Percentiles rank a stretch among this genome's conserved stretches.
Evolutionary conservation across 2,329 filamentous ascomycete genomes (phyloP).

Genomic region (Neonectria neomacrospora): DNA sequence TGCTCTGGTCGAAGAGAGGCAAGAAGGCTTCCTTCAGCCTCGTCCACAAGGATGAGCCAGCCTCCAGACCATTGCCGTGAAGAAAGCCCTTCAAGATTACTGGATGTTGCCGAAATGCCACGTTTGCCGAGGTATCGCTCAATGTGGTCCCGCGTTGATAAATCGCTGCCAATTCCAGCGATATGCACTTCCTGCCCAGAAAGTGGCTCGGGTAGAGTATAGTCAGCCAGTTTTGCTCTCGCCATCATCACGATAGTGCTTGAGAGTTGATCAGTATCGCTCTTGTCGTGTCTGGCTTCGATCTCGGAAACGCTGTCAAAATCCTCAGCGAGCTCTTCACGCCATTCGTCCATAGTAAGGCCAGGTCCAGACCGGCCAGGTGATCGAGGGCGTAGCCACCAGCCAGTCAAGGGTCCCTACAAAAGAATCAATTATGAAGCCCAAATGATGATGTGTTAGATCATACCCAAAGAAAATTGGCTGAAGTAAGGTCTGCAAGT

Average conservation of each 20-base stretch:
- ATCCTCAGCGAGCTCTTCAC: constrained; percentile 33
- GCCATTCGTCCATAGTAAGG: constrained; percentile 40
- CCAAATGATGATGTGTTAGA: background rate
- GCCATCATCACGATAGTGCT: constrained; percentile 40
- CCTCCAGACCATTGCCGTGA: constrained; percentile 32
- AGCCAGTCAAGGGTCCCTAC: constrained; percentile 38
- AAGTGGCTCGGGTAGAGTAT: constrained; percentile 23
- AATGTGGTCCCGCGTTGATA: constrained; percentile 15
- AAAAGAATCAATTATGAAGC: constrained; percentile 6
- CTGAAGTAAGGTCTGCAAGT: constrained; percentile 33
- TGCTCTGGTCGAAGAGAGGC: constrained; percentile 30
- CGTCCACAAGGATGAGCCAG: constrained; percentile 35
- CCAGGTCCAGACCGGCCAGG: constrained; percentile 39
- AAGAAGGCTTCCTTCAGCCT: constrained; percentile 36
- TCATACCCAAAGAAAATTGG: constrained; percentile 40
- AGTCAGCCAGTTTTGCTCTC: constrained; percentile 29
- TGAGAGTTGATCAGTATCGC: constrained; percentile 27
- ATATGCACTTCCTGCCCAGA: constrained; percentile 28
- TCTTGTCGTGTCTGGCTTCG: constrained; percentile 19
- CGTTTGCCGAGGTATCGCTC: constrained; percentile 17
- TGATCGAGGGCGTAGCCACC: constrained; percentile 41
- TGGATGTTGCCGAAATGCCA: constrained; percentile 27
- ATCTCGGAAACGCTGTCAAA: constrained; percentile 38
- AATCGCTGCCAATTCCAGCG: constrained; percentile 17
- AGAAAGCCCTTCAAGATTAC: constrained; percentile 30